Base-by-base conservation (phyloP, 1,284 basidiomycete species). In the Cystobasidiaceae sp. region DNA sequence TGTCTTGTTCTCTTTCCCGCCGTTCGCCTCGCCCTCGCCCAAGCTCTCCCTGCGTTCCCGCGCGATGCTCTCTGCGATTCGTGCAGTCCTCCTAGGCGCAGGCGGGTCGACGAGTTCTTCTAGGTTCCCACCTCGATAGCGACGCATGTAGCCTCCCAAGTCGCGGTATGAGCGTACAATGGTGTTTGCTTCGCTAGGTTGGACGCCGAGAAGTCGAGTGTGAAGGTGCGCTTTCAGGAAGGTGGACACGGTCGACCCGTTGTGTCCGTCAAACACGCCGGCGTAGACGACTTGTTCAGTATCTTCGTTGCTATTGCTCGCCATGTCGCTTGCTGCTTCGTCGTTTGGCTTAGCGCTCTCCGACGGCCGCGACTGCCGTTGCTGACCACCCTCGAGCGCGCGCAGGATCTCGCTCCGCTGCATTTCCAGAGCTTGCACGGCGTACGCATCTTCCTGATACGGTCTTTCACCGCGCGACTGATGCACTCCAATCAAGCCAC, bases 261-360 rank as follows among this genome's bases (percentile, higher is more conserved):
- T 64, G 33, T 68, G 67, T 28, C 67, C 67, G 48, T 68, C 67
- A 23, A 49, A 66, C 13, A 68, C 64, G 17, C 33, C 63, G 13
- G 55, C 52, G 39, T 44, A 66, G 23, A 64, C 56, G 17, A 51
- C 51, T 41, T 66, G 57, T 46, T 62, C 49, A 19, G 23, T 54
- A n/a, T 52, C 28, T 43, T 23, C 34, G 33, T 49, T 19, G 19
- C 30, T 6, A 3, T 46, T 39, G n/a, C 28, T 15, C n/a, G 4
- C 17, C 8, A 17, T 21, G 7, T n/a, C 32, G 21, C 5, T 21
- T 13, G 39, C 30, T 7, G 19, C 15, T 30, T 30, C 19, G 3
- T 15, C 44, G n/a, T 25, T 63, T n/a, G 9, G 28, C 27, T 34
- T 9, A 32, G 50, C 32, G 9, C 50, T 28, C 50, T 33, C 17